phyloP scores from a whole-genome alignment of 345 rosid species.

The Linum lewisii region DNA sequence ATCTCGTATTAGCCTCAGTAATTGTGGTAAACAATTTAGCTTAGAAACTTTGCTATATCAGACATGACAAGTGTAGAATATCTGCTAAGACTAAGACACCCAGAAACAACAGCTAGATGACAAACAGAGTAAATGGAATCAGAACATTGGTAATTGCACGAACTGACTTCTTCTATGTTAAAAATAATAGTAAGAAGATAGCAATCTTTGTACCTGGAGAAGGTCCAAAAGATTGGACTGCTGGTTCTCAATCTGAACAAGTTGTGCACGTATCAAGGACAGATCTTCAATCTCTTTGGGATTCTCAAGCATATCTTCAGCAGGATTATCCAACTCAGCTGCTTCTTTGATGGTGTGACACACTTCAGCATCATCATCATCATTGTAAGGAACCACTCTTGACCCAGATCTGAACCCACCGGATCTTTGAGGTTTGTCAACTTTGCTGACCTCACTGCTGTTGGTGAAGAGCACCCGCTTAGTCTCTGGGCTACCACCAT shows the following conservation, averaged over 20 bases:
- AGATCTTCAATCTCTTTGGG: conserved; percentile 55
- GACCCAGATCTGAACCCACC: conserved; percentile 46
- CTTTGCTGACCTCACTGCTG: conserved; percentile 9
- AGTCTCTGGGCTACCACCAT: conserved; percentile 27
- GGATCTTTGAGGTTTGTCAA: conserved; percentile 31
- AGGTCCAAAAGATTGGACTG: conserved; percentile 65
- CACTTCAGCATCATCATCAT: conserved; percentile 30
- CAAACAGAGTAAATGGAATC: neutral
- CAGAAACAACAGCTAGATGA: neutral
- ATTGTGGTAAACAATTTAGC: neutral
- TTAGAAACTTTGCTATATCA: neutral
- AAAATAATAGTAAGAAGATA: conserved; percentile 2
- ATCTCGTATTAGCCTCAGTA: too few species aligned
- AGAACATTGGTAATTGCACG: neutral
- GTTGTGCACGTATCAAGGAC: conserved; percentile 54
- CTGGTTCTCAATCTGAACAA: conserved; percentile 78
- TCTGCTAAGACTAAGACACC: neutral
- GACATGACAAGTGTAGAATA: neutral
- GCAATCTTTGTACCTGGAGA: conserved; percentile 55
- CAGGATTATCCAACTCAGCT: conserved; percentile 15
- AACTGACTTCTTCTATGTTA: neutral
- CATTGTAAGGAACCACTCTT: conserved; percentile 39
- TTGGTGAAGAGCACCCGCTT: conserved; percentile 36
- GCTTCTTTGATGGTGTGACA: conserved; percentile 16
- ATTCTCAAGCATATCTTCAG: conserved; percentile 32